Evolutionary conservation across 768 basidiomycete species (phyloP).

Genomic region (Macrolepiota fuliginosa): DNA sequence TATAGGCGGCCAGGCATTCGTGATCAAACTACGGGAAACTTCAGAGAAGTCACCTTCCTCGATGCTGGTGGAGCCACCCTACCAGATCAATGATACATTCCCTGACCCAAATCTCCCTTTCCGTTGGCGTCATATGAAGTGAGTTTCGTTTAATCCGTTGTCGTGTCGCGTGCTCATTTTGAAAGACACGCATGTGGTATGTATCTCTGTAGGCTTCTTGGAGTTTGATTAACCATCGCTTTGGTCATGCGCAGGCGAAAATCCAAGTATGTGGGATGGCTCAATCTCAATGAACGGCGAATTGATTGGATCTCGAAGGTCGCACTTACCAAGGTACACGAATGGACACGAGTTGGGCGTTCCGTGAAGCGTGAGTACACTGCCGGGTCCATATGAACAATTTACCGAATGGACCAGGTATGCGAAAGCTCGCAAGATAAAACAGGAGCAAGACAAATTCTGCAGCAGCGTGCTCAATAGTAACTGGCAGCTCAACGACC

Average conservation of each 20-base stretch:
- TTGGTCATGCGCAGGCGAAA: constrained; percentile 40
- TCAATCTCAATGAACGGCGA: background rate
- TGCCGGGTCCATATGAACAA: background rate
- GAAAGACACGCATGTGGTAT: constrained; percentile 57
- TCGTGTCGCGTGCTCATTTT: background rate
- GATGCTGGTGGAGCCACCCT: constrained; percentile 77
- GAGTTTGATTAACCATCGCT: background rate
- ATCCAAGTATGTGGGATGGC: constrained; percentile 40
- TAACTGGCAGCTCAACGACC: constrained; percentile 48
- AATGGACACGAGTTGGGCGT: constrained; percentile 72
- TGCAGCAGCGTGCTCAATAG: constrained; percentile 44
- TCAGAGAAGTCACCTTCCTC: constrained; percentile 66
- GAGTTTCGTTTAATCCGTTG: constrained; percentile 16
- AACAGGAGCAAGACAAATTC: constrained; percentile 65
- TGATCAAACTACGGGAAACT: constrained; percentile 77
- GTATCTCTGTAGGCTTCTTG: constrained; percentile 17
- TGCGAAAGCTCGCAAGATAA: constrained; percentile 63
- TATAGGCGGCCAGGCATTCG: constrained; percentile 71
- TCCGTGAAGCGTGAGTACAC: constrained; percentile 55
- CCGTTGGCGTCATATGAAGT: constrained; percentile 81
- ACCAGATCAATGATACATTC: constrained; percentile 50
- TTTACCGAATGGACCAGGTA: constrained; percentile 36
- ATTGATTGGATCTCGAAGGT: constrained; percentile 19
- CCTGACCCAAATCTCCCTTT: constrained; percentile 43
- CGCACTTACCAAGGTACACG: constrained; percentile 44